Conservation (phyloP, 2,329 filamentous ascomycete species). For the Cordyceps cicadae region DNA sequence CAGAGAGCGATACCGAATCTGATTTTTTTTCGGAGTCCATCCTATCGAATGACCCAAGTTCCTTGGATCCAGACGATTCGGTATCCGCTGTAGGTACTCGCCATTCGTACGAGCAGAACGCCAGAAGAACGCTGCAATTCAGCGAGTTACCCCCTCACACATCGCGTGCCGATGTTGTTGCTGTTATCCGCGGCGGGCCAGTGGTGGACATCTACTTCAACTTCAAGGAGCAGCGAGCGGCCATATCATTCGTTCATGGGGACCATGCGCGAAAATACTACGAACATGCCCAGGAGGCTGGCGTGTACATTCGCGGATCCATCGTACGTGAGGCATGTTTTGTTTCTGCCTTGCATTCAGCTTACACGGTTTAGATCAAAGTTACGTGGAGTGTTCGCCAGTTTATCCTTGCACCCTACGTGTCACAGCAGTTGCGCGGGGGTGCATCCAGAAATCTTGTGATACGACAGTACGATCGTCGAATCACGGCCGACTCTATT, state of each 20-base stretch:
- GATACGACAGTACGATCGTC: slow-evolving; percentile 49
- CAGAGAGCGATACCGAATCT: neutral
- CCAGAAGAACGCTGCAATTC: slow-evolving; percentile 53
- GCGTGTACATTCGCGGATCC: slow-evolving; percentile 55
- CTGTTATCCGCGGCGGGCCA: slow-evolving; percentile 59
- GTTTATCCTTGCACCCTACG: slow-evolving; percentile 54
- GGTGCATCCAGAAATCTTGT: slow-evolving; percentile 70
- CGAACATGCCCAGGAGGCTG: slow-evolving; percentile 53
- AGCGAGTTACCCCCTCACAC: slow-evolving; percentile 52
- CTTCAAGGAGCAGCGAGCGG: slow-evolving; percentile 48
- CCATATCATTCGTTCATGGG: slow-evolving; percentile 62
- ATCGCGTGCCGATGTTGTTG: slow-evolving; percentile 58
- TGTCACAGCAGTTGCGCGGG: slow-evolving; percentile 53
- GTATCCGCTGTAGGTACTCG: slow-evolving; percentile 2
- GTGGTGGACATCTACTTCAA: slow-evolving; percentile 62
- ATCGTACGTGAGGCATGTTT: neutral
- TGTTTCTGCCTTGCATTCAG: too few species aligned
- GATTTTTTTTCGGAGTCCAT: neutral
- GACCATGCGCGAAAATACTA: slow-evolving; percentile 57
- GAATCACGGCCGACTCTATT: slow-evolving; percentile 55
- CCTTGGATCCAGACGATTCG: neutral
- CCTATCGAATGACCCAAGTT: neutral
- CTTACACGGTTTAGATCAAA: slow-evolving; percentile 44
- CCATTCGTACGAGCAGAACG: slow-evolving; percentile 27
- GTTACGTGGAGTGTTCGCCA: slow-evolving; percentile 65